Evolutionary conservation across 2,329 filamentous ascomycete species (phyloP).

Genomic region (Ceratocystiopsis minuta): DNA sequence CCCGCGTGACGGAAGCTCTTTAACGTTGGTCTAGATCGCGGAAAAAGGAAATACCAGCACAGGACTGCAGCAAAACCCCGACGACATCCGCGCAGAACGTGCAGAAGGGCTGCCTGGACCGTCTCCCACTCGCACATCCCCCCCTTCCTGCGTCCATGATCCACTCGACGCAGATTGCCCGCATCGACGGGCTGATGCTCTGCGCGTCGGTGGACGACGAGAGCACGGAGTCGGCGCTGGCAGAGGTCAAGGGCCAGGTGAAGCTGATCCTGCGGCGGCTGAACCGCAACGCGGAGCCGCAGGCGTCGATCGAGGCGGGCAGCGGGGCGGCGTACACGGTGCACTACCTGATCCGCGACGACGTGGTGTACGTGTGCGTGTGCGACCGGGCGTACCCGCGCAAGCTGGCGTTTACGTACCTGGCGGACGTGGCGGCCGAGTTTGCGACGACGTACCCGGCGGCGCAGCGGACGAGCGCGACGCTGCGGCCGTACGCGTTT

Average conservation of each 20-base stretch:
- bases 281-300: slow-evolving; percentile 72
- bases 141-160: too few relatives aligned
- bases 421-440: slow-evolving; percentile 77
- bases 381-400: slow-evolving; percentile 88
- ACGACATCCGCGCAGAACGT: too few relatives aligned
- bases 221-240: slow-evolving; percentile 54
- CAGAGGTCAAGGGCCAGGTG: slow-evolving; percentile 77
- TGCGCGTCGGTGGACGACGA: slow-evolving; percentile 90
- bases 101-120: too few relatives aligned
- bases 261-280: slow-evolving; percentile 81
- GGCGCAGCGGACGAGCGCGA: slow-evolving; percentile 53
- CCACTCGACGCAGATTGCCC: slow-evolving; percentile 80
- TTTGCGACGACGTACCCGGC: slow-evolving; percentile 73
- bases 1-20: too few relatives aligned
- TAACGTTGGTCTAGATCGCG: too few relatives aligned
- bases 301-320: slow-evolving; percentile 72
- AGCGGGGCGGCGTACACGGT: slow-evolving; percentile 42
- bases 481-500: slow-evolving; percentile 81
- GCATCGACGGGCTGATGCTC: slow-evolving; percentile 87
- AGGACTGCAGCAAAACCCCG: too few relatives aligned
- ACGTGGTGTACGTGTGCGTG: slow-evolving; percentile 83
- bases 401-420: slow-evolving; percentile 96
- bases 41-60: too few relatives aligned
- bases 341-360: slow-evolving; percentile 73
- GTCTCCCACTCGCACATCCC: slow-evolving; percentile 5